A percentile compares a stretch with the other conserved stretches of the same genome.
Conservation (phyloP, 2,329 filamentous ascomycete genomes). For the Phaeoacremonium minimum region DNA sequence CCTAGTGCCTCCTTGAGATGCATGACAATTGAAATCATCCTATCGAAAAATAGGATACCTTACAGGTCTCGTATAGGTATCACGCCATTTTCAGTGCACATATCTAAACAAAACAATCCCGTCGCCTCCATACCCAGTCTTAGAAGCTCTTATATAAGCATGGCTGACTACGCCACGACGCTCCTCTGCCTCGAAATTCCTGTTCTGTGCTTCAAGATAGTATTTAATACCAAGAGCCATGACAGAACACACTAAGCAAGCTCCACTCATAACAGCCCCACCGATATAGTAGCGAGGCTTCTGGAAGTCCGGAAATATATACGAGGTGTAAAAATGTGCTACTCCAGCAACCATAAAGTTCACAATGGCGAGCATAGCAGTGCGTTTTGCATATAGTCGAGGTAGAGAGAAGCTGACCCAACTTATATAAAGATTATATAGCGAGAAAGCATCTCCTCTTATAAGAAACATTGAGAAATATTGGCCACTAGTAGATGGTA, state of each 20-base stretch:
- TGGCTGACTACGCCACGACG: constrained; percentile 1
- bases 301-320: constrained; percentile 23
- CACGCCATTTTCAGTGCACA: constrained; percentile 2
- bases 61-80: too few relatives aligned
- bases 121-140: constrained; percentile 3
- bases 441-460: constrained; percentile 11
- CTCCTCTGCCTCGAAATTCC: constrained; percentile 16
- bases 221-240: constrained; percentile 21
- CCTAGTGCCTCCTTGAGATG: too few relatives aligned
- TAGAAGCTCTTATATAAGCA: constrained; percentile 2
- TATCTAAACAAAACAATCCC: constrained; percentile 3
- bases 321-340: constrained; percentile 21
- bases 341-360: constrained; percentile 17
- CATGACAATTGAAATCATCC: too few relatives aligned
- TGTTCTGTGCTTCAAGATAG: constrained; percentile 16
- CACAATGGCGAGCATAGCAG: constrained; percentile 16
- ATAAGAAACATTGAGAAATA: constrained; percentile 17
- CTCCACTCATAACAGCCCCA: constrained; percentile 17
- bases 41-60: too few relatives aligned
- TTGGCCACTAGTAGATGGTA: constrained; percentile 7
- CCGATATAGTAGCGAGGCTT: constrained; percentile 22
- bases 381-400: constrained; percentile 15
- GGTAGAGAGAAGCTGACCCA: constrained; percentile 16
- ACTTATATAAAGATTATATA: constrained; percentile 11
- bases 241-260: constrained; percentile 15